A percentile compares a stretch with the other conserved stretches of the same genome.
These are phyloP conservation scores for Suhomyces tanzawaensis DNA, from an alignment of 805 yeast species.

Conservation along the genomic window DNA sequence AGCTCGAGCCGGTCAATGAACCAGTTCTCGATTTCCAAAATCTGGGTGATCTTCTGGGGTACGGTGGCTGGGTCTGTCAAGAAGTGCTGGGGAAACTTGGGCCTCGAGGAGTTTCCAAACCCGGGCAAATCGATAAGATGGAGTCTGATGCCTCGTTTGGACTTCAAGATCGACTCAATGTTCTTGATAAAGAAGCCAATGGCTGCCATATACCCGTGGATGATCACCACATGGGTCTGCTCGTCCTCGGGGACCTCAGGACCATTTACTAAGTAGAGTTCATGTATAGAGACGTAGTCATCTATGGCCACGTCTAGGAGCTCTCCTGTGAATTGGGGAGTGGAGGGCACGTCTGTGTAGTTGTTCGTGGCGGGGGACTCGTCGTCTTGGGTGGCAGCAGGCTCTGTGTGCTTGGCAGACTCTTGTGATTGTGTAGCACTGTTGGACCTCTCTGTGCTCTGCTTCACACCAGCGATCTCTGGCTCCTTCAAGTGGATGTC, in stretches of 20 bases:
- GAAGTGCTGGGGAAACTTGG: conserved; percentile 34
- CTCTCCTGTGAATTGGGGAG: conserved; percentile 13
- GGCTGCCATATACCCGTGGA: conserved; percentile 48
- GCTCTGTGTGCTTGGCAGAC: neutral
- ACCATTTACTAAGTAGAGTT: conserved; percentile 30
- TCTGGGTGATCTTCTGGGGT: conserved; percentile 28
- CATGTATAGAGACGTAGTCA: conserved; percentile 33
- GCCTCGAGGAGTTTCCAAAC: conserved; percentile 43
- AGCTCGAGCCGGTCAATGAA: conserved; percentile 38
- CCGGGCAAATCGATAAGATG: conserved; percentile 45
- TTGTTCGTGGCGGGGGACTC: neutral
- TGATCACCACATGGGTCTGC: conserved; percentile 28
- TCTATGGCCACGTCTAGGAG: conserved; percentile 31
- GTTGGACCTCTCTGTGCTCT: neutral
- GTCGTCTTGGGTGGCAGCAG: neutral
- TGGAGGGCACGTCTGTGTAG: neutral
- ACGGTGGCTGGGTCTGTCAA: conserved; percentile 18
- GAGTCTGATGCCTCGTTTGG: conserved; percentile 31
- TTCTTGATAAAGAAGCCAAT: conserved; percentile 41
- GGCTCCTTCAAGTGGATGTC: conserved; percentile 22
- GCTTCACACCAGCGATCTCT: conserved; percentile 1
- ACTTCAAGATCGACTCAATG: conserved; percentile 28
- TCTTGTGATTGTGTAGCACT: neutral
- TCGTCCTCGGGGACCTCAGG: conserved; percentile 10
- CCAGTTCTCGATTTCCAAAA: conserved; percentile 38